Percentiles rank a stretch among this genome's conserved stretches.
phyloP scores from a whole-genome alignment of 2,329 filamentous ascomycete species.

The Diplocarpon mali region DNA sequence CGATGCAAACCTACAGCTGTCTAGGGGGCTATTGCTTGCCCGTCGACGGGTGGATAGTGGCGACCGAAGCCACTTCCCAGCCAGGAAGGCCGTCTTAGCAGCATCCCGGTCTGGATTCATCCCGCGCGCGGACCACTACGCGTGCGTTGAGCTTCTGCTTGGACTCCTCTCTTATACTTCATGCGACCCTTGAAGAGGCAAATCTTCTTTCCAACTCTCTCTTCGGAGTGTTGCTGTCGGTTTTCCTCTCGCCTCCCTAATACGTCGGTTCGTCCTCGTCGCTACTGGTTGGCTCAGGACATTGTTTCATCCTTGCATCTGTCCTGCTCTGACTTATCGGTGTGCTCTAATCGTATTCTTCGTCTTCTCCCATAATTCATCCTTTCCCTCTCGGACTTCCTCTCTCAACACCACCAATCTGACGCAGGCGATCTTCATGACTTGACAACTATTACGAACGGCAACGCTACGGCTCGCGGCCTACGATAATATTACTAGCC shows the following conservation, averaged over 20 bases:
- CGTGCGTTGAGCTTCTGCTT: slow-evolving; percentile 15
- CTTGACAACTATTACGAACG: slow-evolving; percentile 21
- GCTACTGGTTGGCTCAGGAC: slow-evolving; percentile 29
- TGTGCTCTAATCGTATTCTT: slow-evolving; percentile 17
- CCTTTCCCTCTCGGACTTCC: slow-evolving; percentile 12
- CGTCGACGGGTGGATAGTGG: slow-evolving; percentile 3
- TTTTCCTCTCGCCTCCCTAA: slow-evolving; percentile 20
- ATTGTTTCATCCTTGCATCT: slow-evolving; percentile 22
- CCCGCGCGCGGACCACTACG: slow-evolving; percentile 22
- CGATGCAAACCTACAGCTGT: slow-evolving; percentile 15
- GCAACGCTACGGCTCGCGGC: slow-evolving; percentile 25
- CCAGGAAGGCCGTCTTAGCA: slow-evolving; percentile 11
- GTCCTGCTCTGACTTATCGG: slow-evolving; percentile 23
- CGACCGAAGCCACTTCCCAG: slow-evolving; percentile 8
- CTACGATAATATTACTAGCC: slow-evolving; percentile 12
- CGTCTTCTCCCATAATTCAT: slow-evolving; percentile 11
- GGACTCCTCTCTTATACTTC: slow-evolving; percentile 25
- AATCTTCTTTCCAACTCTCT: slow-evolving; percentile 19
- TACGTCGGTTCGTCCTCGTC: slow-evolving; percentile 20
- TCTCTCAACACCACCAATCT: slow-evolving; percentile 10
- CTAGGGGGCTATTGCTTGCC: background rate
- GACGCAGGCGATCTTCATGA: slow-evolving; percentile 23
- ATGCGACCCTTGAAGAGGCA: slow-evolving; percentile 22
- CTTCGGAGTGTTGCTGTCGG: slow-evolving; percentile 18
- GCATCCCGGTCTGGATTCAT: slow-evolving; percentile 14